These are phyloP conservation scores for Canavalia ensiformis DNA, from an alignment of 306 rosid genomes.

Conservation along the genomic window DNA sequence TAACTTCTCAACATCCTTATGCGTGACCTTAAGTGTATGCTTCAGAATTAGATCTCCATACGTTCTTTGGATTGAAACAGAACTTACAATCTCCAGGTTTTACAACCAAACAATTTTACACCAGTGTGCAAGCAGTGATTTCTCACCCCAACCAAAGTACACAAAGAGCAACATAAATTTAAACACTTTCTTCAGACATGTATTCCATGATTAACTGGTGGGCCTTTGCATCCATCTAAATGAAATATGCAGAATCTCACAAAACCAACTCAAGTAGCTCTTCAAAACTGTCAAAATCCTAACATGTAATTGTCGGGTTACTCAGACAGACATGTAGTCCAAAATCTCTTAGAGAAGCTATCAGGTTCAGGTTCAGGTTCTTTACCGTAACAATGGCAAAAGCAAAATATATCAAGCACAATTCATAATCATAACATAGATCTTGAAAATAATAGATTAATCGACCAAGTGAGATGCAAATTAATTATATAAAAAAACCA, in stretches of 20 bases:
- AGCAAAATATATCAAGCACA: slow-evolving; percentile 11
- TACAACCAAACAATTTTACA: slow-evolving; percentile 3
- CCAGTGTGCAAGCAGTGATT: background rate
- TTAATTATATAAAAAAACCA: background rate
- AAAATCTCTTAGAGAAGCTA: slow-evolving; percentile 5
- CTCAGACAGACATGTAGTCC: background rate
- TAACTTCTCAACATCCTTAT: slow-evolving; percentile 19
- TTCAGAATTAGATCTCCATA: background rate
- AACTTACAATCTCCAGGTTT: slow-evolving; percentile 1
- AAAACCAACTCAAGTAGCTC: slow-evolving; percentile 9
- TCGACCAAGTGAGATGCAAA: slow-evolving; percentile 7
- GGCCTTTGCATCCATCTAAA: background rate
- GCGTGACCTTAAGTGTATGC: background rate
- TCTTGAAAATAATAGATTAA: background rate
- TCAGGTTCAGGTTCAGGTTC: slow-evolving; percentile 4
- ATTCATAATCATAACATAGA: background rate
- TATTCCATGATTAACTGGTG: background rate
- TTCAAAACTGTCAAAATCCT: background rate
- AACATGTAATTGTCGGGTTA: background rate
- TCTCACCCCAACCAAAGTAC: background rate
- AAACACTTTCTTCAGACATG: background rate
- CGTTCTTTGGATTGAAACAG: background rate
- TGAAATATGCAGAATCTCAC: background rate
- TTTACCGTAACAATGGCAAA: background rate
- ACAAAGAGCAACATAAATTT: background rate